phyloP scores from a whole-genome alignment of 2,329 filamentous ascomycete species.

The Ophiognomonia clavigignenti-juglandacearum region DNA sequence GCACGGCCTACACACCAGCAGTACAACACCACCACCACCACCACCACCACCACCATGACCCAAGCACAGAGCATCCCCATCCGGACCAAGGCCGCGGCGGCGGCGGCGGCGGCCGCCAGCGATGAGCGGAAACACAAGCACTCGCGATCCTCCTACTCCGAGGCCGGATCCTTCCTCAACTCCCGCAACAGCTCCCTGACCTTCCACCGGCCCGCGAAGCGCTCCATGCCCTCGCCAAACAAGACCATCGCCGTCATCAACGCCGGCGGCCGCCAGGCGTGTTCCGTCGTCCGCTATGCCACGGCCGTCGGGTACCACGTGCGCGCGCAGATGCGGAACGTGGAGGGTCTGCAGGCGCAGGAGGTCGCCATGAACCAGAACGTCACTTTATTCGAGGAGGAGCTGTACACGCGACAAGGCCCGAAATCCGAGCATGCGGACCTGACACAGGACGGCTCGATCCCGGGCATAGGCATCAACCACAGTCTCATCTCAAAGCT shows the following conservation, averaged over 20 bases:
- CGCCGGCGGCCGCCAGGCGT: slow-evolving; percentile 90
- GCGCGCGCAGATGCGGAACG: slow-evolving; percentile 82
- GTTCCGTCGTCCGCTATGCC: slow-evolving; percentile 89
- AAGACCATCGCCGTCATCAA: slow-evolving; percentile 95
- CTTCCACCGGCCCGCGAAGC: slow-evolving; percentile 54
- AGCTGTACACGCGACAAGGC: slow-evolving; percentile 52
- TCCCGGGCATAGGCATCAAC: slow-evolving; percentile 63
- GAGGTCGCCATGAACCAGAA: slow-evolving; percentile 81
- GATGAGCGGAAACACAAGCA: slow-evolving; percentile 49
- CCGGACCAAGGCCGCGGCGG: slow-evolving; percentile 13
- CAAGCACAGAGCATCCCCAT: slow-evolving; percentile 15
- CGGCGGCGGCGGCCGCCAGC: too few relatives aligned
- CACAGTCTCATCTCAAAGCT: slow-evolving; percentile 68
- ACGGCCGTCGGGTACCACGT: slow-evolving; percentile 92
- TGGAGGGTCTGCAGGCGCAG: slow-evolving; percentile 80
- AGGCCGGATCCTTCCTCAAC: slow-evolving; percentile 47
- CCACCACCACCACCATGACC: slow-evolving; percentile 5
- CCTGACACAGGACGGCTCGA: slow-evolving; percentile 65
- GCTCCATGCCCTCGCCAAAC: slow-evolving; percentile 53
- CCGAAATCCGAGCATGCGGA: slow-evolving; percentile 43
- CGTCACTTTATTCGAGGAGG: slow-evolving; percentile 59
- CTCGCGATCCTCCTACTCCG: slow-evolving; percentile 57
- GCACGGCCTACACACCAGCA: slow-evolving; percentile 30
- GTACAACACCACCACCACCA: too few relatives aligned
- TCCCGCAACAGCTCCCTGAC: slow-evolving; percentile 57